A percentile compares a stretch with the other conserved stretches of the same genome.
phyloP scores from a whole-genome alignment of 306 rosid genomes.

The Argentina anserina region DNA sequence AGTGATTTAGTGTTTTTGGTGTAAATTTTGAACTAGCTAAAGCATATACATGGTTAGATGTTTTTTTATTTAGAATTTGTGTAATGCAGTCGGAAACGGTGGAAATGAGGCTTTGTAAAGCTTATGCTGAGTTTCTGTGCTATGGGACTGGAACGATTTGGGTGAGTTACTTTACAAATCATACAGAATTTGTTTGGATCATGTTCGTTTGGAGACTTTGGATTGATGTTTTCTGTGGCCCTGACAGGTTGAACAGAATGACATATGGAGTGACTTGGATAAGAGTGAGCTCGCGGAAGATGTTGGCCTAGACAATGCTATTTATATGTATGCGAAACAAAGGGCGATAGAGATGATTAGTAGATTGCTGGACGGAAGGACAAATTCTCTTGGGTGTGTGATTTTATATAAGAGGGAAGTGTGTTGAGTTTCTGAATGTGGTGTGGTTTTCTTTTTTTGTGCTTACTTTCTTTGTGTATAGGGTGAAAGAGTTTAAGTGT shows the following conservation, averaged over 20 bases:
- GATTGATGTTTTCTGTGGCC: constrained; percentile 19
- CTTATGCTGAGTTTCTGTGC: constrained; percentile 65
- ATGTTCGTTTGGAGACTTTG: constrained; percentile 4
- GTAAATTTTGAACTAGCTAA: too few relatives aligned
- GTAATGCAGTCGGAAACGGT: constrained; percentile 50
- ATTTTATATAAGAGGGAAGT: constrained; percentile 14
- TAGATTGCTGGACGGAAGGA: constrained; percentile 50
- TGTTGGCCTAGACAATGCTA: constrained; percentile 37
- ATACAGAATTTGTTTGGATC: background rate
- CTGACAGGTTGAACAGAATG: constrained; percentile 59
- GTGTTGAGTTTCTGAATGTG: constrained; percentile 14
- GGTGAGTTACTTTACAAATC: constrained; percentile 47
- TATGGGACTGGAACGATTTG: constrained; percentile 62
- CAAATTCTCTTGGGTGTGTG: constrained; percentile 58
- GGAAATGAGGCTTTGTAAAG: constrained; percentile 53
- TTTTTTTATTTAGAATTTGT: constrained; percentile 20
- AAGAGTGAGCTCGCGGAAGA: constrained; percentile 33
- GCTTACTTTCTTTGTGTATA: constrained; percentile 24
- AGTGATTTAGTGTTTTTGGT: too few relatives aligned
- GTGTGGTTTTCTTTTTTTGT: background rate
- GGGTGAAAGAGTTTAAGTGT: constrained; percentile 81
- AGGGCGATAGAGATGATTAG: constrained; percentile 48
- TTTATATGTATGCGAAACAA: constrained; percentile 47
- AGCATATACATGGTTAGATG: background rate
- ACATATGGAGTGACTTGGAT: constrained; percentile 47